Percentiles rank a stretch among this genome's conserved stretches.
Evolutionary conservation across 139 green algal species (phyloP).

Genomic region (Volvox reticuliferus): DNA sequence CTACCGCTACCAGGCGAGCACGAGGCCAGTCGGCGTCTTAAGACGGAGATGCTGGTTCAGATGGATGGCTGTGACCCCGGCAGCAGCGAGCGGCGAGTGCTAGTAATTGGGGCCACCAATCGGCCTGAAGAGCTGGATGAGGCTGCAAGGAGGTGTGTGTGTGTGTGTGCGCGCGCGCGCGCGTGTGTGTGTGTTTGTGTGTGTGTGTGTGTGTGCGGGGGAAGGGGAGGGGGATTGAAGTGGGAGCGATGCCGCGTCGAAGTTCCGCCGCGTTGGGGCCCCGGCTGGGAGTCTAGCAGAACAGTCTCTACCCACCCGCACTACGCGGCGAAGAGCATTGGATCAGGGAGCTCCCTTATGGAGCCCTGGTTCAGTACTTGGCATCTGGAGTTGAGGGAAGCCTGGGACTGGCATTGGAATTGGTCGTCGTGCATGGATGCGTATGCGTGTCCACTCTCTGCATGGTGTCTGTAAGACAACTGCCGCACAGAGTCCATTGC

Average conservation of each 20-base stretch:
- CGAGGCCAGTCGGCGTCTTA: slow-evolving; percentile 94
- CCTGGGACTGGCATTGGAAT: too few species aligned
- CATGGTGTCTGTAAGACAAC: not conserved
- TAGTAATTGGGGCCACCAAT: slow-evolving; percentile 98
- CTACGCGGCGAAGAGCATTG: too few species aligned
- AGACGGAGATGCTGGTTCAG: slow-evolving; percentile 98
- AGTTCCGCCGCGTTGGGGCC: not conserved
- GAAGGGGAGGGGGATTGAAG: not conserved
- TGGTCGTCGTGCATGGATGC: not conserved
- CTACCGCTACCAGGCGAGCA: slow-evolving; percentile 85
- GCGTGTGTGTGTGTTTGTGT: not conserved
- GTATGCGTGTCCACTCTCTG: not conserved
- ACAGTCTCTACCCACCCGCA: too few species aligned
- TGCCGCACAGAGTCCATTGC: too few species aligned
- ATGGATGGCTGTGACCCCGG: slow-evolving; percentile 90
- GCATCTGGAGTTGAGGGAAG: too few species aligned
- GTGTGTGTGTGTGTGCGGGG: not conserved
- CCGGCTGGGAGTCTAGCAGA: not conserved
- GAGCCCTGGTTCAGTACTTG: too few species aligned
- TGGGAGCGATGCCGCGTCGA: not conserved
- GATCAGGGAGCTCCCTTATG: too few species aligned
- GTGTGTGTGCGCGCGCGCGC: not conserved
- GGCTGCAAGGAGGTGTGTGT: slow-evolving; percentile 74
- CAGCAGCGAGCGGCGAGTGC: slow-evolving; percentile 69
- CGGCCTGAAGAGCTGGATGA: slow-evolving; percentile 97